phyloP scores from a whole-genome alignment of 768 basidiomycete species.

The Tubosaeta sp. region DNA sequence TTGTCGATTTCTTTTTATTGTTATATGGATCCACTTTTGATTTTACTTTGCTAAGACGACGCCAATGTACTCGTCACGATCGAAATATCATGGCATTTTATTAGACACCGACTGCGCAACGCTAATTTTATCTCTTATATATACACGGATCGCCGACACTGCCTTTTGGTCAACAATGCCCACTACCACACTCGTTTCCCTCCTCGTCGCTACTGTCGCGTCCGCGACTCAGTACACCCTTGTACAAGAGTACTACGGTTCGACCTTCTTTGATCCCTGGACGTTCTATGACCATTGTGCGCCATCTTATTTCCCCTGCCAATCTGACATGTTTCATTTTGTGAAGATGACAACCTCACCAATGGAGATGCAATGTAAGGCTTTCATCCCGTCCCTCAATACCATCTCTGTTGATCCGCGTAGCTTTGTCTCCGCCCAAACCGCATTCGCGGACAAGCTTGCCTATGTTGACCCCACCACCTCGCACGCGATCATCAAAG shows the following conservation, averaged over 20 bases:
- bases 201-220: constrained; percentile 5
- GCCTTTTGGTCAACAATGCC: constrained; percentile 8
- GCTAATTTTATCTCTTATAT: not conserved
- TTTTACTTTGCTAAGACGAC: not conserved
- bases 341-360: constrained; percentile 62
- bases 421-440: constrained; percentile 45
- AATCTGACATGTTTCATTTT: not conserved
- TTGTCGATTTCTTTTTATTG: constrained; percentile 6
- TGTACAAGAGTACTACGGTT: constrained; percentile 53
- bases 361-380: constrained; percentile 57
- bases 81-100: not conserved
- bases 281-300: constrained; percentile 56
- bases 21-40: constrained; percentile 2
- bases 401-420: constrained; percentile 3
- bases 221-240: constrained; percentile 44
- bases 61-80: not conserved
- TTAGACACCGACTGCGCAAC: constrained; percentile 1
- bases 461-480: constrained; percentile 59
- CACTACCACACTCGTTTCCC: not conserved
- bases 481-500: constrained; percentile 71
- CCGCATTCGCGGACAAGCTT: constrained; percentile 46
- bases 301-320: constrained; percentile 14
- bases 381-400: not conserved
- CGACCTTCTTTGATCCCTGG: constrained; percentile 67
- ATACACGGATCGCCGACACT: not conserved